Evolutionary conservation across 2,329 filamentous ascomycete species (phyloP), one percentile per base, ranked within the genome.

Genomic region (Fusarium xyrophilum): DNA sequence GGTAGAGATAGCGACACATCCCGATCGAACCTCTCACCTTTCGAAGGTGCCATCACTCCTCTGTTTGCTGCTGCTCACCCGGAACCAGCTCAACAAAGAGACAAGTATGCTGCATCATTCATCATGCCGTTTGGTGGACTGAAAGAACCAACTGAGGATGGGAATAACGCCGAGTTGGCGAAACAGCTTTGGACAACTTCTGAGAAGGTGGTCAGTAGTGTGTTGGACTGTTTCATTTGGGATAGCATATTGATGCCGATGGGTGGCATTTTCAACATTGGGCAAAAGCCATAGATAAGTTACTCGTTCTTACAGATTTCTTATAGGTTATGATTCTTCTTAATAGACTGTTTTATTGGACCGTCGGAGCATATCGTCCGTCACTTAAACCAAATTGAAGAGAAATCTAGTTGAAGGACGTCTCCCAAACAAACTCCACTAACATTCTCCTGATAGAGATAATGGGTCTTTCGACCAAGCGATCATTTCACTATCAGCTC

Each of bases 291-390:
- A 5, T 50, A 32, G n/a, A 9, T n/a, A n/a, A n/a, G n/a, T n/a
- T 5, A 5, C 7, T 42, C 3, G 5, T 19, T 13, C 17, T 5
- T 2, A 12, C 7, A 25, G 4, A 25, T 13, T 25, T 13, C 39
- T 42, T 19, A 9, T 5, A 19, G 4, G 7, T 8, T 4, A 2
- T 4, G 8, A 9, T 19, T 5, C n/a, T 42, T 19, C 21, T 25
- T 0, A 1, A 7, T 25, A 9, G 5, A 13, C 15, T 13, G 9
- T 25, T 25, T 25, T 2, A 19, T 19, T 19, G 0, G 23, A 4
- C 11, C 23, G 5, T 4, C 15, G 9, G 0, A 19, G 3, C 5
- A 19, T 2, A 2, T 25, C n/a, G n/a, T n/a, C n/a, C 10, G 1
- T 5, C 3, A 25, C 9, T 6, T 0, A 3, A 12, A 13, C 21